Base-by-base conservation (phyloP, 306 rosid species). In the Alnus glutinosa region DNA sequence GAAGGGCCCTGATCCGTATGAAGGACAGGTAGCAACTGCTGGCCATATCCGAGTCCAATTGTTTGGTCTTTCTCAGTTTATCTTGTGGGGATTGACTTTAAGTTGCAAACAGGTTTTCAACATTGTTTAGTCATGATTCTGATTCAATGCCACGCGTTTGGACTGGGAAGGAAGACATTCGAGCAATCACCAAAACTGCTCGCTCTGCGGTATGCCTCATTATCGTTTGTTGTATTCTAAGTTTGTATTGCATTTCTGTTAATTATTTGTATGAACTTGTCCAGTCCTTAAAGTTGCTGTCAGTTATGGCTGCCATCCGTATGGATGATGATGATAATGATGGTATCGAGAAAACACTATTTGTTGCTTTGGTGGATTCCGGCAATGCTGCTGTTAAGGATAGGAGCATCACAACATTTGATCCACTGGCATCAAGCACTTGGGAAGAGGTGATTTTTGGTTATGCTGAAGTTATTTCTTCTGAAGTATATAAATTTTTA, bases 141-240 rank as follows among this genome's bases (percentile, higher is more conserved):
- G 98, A 96, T 81, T 96, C 99, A 42, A 91, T 96, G 96, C 99
- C 99, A 63, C 97, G 99, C 47, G 78, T 93, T 79, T 96, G 99
- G 99, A 88, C 93, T 14, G 99, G 93, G 74, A 96, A 88, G 14
- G 99, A 96, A 85, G 96, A 96, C 81, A 90, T 96, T 59, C 86
- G 98, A 74, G 91, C 90, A 78, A 96, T 96, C 83, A 96, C 99
- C 83, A 96, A 89, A 83, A 86, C 90, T 68, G 99, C 98, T 73
- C 98, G 97, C 77, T 79, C 93, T 85, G 77, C 97, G 52, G 99
- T 96, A 93, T 69, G 94, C 32, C 77, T 55, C 57, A 37, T 39
- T 72, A 50, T 66, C 19, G 47, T 75, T 64, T 76, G 19, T 50
- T 81, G 44, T 57, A 57, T 58, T 16, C 34, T 51, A 15, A 67